Conservation (phyloP, 768 basidiomycete species). For the Hericium erinaceus region DNA sequence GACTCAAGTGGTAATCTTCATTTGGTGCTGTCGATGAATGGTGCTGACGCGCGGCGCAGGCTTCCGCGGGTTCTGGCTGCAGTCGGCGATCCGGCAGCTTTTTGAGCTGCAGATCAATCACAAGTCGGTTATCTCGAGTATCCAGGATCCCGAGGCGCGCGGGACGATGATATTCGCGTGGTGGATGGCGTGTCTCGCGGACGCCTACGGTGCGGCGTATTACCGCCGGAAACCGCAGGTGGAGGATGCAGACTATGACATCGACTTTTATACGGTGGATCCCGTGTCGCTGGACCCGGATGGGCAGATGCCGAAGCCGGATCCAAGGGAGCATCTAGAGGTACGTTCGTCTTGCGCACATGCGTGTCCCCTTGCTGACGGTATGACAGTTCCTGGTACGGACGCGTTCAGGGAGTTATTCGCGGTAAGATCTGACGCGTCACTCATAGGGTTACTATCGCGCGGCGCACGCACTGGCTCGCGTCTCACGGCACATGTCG, state of each 20-base stretch:
- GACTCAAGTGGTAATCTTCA: constrained; percentile 53
- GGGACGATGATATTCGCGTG: constrained; percentile 87
- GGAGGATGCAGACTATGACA: constrained; percentile 84
- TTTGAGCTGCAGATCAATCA: constrained; percentile 83
- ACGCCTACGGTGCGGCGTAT: constrained; percentile 77
- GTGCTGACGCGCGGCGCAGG: constrained; percentile 31
- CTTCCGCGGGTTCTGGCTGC: constrained; percentile 81
- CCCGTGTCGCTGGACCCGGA: constrained; percentile 38
- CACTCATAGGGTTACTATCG: constrained; percentile 65
- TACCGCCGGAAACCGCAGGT: constrained; percentile 72
- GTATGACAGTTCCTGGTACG: constrained; percentile 56
- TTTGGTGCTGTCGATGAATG: too few species aligned
- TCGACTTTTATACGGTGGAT: constrained; percentile 78
- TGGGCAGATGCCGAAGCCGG: constrained; percentile 19
- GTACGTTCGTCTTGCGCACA: constrained; percentile 24
- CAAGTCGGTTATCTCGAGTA: constrained; percentile 65
- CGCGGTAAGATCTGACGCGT: constrained; percentile 8
- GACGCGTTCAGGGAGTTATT: constrained; percentile 4
- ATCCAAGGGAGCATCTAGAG: constrained; percentile 71
- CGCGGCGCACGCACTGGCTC: constrained; percentile 76
- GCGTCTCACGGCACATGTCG: constrained; percentile 75
- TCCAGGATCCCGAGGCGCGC: constrained; percentile 64
- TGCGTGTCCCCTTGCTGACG: constrained; percentile 4
- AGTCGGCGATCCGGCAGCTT: constrained; percentile 67
- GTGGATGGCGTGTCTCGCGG: constrained; percentile 87